A percentile compares a stretch with the other conserved stretches of the same genome.
These are phyloP conservation scores for Saccharum spontaneum DNA, from an alignment of 176 grass and related monocot species.

Conservation along the genomic window DNA sequence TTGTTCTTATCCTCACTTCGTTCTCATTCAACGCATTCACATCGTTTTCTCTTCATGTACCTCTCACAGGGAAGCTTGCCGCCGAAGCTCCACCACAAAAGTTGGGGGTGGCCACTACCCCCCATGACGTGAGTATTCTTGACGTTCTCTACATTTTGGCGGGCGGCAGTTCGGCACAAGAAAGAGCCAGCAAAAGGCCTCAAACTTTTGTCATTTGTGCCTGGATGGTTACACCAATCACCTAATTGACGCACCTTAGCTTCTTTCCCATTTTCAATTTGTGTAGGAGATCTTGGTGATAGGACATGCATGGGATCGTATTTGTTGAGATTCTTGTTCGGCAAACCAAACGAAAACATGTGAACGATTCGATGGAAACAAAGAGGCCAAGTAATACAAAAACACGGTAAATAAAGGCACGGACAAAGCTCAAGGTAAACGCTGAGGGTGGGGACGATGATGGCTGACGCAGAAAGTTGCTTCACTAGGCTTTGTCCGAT, in stretches of 20 bases:
- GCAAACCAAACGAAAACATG: neutral
- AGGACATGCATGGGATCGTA: neutral
- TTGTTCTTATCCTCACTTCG: conserved; percentile 19
- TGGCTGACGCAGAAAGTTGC: too few species aligned
- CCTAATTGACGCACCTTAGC: neutral
- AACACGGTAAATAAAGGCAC: too few species aligned
- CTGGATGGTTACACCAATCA: conserved; percentile 35
- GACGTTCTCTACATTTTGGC: neutral
- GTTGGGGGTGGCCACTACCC: neutral
- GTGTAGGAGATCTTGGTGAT: neutral
- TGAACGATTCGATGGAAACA: too few species aligned
- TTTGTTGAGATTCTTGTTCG: neutral
- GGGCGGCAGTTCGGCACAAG: neutral
- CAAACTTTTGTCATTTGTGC: conserved; percentile 5
- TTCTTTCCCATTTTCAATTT: neutral
- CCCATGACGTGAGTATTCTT: neutral
- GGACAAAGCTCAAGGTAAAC: too few species aligned
- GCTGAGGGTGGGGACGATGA: too few species aligned
- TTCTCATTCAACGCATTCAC: neutral
- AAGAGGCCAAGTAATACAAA: too few species aligned
- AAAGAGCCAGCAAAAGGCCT: neutral
- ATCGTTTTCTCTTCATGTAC: neutral
- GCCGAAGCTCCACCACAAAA: conserved; percentile 21
- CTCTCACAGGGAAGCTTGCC: conserved; percentile 8
- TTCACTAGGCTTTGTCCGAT: too few species aligned